These are phyloP conservation scores for Picea sitchensis DNA, from an alignment of 75 land plant genomes.

Conservation along the genomic window DNA sequence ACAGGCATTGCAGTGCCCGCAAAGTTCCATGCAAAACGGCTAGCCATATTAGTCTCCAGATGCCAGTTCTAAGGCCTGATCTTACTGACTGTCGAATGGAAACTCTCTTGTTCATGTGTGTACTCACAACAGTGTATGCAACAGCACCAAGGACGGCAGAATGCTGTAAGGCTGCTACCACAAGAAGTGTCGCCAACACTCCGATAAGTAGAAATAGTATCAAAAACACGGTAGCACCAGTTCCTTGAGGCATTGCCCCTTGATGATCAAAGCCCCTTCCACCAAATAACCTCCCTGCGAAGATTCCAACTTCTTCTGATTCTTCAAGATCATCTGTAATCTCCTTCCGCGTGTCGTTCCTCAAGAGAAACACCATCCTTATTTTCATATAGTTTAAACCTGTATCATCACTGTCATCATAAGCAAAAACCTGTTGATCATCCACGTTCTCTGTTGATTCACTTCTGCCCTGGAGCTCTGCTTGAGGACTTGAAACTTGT, in stretches of 20 bases:
- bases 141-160: slow-evolving; percentile 33
- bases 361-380: slow-evolving; percentile 5
- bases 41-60: slow-evolving; percentile 34
- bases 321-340: slow-evolving; percentile 17
- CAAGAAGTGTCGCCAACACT: slow-evolving; percentile 23
- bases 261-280: slow-evolving; percentile 30
- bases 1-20: slow-evolving; percentile 19
- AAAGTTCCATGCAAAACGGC: slow-evolving; percentile 23
- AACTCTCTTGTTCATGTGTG: slow-evolving; percentile 34
- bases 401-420: neutral
- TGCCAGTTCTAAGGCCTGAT: slow-evolving; percentile 26
- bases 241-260: slow-evolving; percentile 29
- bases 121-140: slow-evolving; percentile 32
- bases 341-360: slow-evolving; percentile 11
- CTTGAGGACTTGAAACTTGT: neutral
- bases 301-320: slow-evolving; percentile 19
- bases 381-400: slow-evolving; percentile 11
- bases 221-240: slow-evolving; percentile 23
- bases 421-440: slow-evolving; percentile 2
- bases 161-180: slow-evolving; percentile 25
- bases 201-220: slow-evolving; percentile 20
- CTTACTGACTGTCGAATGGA: slow-evolving; percentile 17
- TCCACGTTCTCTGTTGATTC: neutral
- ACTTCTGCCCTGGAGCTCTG: neutral
- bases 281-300: slow-evolving; percentile 29